phyloP scores from a whole-genome alignment of 2,329 filamentous ascomycete genomes.

The Fusarium azukiicola region DNA sequence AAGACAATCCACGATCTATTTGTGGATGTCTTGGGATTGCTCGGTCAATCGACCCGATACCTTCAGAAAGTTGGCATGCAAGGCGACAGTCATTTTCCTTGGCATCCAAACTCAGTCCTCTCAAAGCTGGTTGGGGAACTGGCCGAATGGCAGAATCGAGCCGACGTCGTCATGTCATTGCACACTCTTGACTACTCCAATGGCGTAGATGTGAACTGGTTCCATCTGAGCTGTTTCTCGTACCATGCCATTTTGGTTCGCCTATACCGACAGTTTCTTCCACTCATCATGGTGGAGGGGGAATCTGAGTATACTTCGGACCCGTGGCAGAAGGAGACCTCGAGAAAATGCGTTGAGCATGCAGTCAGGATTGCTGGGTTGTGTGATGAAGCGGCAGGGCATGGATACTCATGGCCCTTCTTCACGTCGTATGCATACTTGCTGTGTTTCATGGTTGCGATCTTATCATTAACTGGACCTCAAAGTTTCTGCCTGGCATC shows the following conservation, averaged over 20 bases:
- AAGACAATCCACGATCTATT: slow-evolving; percentile 25
- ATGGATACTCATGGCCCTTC: slow-evolving; percentile 41
- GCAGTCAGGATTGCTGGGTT: slow-evolving; percentile 20
- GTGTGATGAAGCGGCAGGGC: slow-evolving; percentile 21
- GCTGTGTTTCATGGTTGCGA: background rate
- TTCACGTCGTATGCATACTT: slow-evolving; percentile 33
- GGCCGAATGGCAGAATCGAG: slow-evolving; percentile 16
- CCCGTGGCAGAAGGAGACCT: slow-evolving; percentile 41
- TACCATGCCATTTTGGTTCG: slow-evolving; percentile 34
- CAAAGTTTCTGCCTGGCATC: slow-evolving; percentile 36
- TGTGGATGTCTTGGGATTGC: slow-evolving; percentile 14
- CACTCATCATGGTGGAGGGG: slow-evolving; percentile 19
- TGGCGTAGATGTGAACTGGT: slow-evolving; percentile 25
- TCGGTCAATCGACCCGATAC: slow-evolving; percentile 36
- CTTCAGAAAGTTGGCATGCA: slow-evolving; percentile 38
- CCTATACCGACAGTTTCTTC: slow-evolving; percentile 41
- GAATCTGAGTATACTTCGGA: slow-evolving; percentile 27
- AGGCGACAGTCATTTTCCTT: slow-evolving; percentile 42
- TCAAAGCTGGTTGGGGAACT: slow-evolving; percentile 26
- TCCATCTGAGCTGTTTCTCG: slow-evolving; percentile 38
- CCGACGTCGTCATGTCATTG: background rate
- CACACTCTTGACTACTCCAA: slow-evolving; percentile 32
- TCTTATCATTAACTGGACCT: background rate
- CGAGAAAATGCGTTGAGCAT: slow-evolving; percentile 34
- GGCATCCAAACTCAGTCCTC: slow-evolving; percentile 38